Evolutionary conservation across 371 early-diverging fungal species (phyloP).

Genomic region (Gilbertella persicaria): DNA sequence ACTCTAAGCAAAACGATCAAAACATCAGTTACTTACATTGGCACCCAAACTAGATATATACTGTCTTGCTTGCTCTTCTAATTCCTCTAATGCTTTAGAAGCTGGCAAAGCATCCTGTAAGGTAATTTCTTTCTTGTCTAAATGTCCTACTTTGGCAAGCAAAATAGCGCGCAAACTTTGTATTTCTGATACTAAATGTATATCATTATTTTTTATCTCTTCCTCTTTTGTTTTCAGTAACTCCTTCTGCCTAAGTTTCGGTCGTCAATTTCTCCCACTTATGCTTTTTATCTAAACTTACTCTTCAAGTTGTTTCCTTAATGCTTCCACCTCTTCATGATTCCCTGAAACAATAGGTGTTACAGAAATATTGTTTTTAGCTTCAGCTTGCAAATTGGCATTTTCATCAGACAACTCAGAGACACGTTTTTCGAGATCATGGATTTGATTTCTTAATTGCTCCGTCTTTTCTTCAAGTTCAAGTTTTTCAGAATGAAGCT

Average conservation of each 20-base stretch:
- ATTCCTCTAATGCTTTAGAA: constrained; percentile 31
- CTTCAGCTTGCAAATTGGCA: constrained; percentile 22
- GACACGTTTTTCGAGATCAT: constrained; percentile 54
- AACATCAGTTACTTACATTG: constrained; percentile 1
- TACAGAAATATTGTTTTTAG: neutral
- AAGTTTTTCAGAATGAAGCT: constrained; percentile 7
- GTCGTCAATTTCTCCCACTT: no score
- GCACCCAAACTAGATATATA: constrained; percentile 38
- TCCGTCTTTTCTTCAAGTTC: constrained; percentile 51
- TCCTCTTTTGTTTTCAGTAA: constrained; percentile 34
- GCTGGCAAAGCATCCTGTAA: constrained; percentile 18
- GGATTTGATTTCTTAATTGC: constrained; percentile 52
- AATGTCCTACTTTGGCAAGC: constrained; percentile 40
- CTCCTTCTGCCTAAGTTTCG: constrained; percentile 36
- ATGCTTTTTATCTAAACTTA: constrained; percentile 24
- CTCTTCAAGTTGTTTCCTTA: constrained; percentile 32
- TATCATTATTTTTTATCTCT: constrained; percentile 30
- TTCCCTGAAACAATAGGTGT: constrained; percentile 21
- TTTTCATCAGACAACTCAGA: constrained; percentile 53
- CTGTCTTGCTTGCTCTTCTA: constrained; percentile 38
- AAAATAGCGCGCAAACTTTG: constrained; percentile 45
- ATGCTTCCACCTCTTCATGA: constrained; percentile 30
- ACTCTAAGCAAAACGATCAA: neutral
- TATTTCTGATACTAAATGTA: constrained; percentile 38
- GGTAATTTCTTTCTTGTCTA: constrained; percentile 18